Conservation (phyloP, 2,329 filamentous ascomycete genomes). For the Claviceps sorghi region DNA sequence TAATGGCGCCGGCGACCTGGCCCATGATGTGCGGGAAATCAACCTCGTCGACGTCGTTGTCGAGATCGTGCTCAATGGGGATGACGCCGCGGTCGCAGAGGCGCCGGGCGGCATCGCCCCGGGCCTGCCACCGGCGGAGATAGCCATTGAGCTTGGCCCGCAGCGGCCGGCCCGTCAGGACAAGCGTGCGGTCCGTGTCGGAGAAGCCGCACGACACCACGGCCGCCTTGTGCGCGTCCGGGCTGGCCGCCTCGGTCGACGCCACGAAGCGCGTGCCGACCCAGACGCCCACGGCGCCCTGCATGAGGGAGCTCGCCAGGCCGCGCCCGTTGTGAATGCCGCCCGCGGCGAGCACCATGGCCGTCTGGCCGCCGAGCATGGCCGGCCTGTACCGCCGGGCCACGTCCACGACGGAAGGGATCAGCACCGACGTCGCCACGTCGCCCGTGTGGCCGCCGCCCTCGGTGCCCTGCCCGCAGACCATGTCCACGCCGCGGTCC, state of each 20-base stretch:
- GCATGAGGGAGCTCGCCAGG: slow-evolving; percentile 69
- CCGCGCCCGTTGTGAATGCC: slow-evolving; percentile 73
- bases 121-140: slow-evolving; percentile 63
- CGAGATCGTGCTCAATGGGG: slow-evolving; percentile 69
- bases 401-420: slow-evolving; percentile 77
- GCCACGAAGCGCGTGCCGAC: slow-evolving; percentile 90
- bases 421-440: slow-evolving; percentile 70
- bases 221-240: slow-evolving; percentile 66
- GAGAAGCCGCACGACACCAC: slow-evolving; percentile 68
- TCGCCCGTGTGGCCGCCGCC: slow-evolving; percentile 89
- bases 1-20: slow-evolving; percentile 70
- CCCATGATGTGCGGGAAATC: slow-evolving; percentile 89
- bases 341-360: slow-evolving; percentile 77
- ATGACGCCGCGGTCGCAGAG: slow-evolving; percentile 65
- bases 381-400: slow-evolving; percentile 57
- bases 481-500: slow-evolving; percentile 72
- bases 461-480: slow-evolving; percentile 86
- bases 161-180: slow-evolving; percentile 68
- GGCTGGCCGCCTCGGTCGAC: slow-evolving; percentile 64
- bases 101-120: slow-evolving; percentile 59
- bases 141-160: slow-evolving; percentile 74
- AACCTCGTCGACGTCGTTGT: slow-evolving; percentile 58
- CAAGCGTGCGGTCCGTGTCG: slow-evolving; percentile 70
- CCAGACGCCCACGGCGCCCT: slow-evolving; percentile 82
- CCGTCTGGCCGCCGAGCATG: slow-evolving; percentile 51